A percentile compares a stretch with the other conserved stretches of the same genome.
These are phyloP conservation scores for Anisodus acutangulus DNA, from an alignment of 257 asterid genomes.

Conservation along the genomic window DNA sequence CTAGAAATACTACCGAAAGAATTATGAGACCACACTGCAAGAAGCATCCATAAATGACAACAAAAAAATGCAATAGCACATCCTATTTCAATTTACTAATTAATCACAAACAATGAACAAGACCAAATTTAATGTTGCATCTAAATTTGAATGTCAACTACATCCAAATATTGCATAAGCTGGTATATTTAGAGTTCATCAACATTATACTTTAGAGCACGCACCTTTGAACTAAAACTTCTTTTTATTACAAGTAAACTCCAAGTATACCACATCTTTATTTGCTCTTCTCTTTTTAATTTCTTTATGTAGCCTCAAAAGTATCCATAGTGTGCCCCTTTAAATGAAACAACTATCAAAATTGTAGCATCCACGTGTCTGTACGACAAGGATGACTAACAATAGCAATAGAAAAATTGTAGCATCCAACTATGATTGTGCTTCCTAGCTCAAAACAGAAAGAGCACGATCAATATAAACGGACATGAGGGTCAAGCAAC, in stretches of 20 bases:
- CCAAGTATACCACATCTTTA: not conserved
- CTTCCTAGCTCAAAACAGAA: slow-evolving; percentile 3
- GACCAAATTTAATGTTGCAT: not conserved
- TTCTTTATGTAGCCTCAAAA: slow-evolving; percentile 16
- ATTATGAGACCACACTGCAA: not conserved
- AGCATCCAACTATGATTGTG: not conserved
- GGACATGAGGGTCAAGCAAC: not conserved
- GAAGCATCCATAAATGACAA: slow-evolving; percentile 15
- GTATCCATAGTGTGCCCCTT: not conserved
- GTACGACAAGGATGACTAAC: not conserved
- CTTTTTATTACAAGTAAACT: not conserved
- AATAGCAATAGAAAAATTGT: not conserved
- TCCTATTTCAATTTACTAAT: not conserved
- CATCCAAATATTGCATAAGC: not conserved
- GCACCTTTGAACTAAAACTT: not conserved
- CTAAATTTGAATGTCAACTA: not conserved
- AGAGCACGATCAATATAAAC: not conserved
- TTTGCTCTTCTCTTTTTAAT: not conserved
- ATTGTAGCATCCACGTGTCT: not conserved
- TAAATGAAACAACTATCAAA: not conserved
- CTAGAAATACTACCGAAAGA: not conserved
- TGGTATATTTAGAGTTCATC: not conserved
- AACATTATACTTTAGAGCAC: not conserved
- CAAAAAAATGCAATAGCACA: not conserved
- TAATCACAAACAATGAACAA: slow-evolving; percentile 10